A percentile compares a stretch with the other conserved stretches of the same genome.
Conservation (phyloP, 257 asterid species). For the Buddleja alternifolia region DNA sequence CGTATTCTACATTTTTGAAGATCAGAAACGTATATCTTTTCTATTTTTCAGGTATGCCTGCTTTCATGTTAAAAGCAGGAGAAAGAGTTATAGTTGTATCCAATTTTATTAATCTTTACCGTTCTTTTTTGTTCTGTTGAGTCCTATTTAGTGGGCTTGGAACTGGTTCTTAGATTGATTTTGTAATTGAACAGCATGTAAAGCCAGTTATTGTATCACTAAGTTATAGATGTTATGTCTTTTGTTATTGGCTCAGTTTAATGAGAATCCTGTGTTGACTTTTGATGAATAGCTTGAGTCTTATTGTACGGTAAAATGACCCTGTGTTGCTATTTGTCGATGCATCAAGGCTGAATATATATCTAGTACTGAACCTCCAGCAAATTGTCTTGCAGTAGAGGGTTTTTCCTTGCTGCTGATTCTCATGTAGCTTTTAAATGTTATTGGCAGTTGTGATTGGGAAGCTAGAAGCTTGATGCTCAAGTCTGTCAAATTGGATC, state of each 20-base stretch:
- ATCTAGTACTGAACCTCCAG: not conserved
- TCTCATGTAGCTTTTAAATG: constrained; percentile 31
- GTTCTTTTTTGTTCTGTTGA: constrained; percentile 3
- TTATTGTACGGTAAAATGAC: constrained; percentile 13
- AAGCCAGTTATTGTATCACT: constrained; percentile 7
- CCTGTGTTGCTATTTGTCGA: constrained; percentile 14
- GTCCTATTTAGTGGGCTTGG: constrained; percentile 16
- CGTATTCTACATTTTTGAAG: not conserved
- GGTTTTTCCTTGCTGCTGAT: constrained; percentile 24
- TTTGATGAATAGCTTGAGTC: constrained; percentile 15
- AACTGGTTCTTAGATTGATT: constrained; percentile 20
- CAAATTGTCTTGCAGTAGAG: constrained; percentile 20
- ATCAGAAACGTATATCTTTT: not conserved
- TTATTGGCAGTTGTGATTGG: constrained; percentile 87
- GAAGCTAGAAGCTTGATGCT: constrained; percentile 67
- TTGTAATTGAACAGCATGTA: constrained; percentile 10
- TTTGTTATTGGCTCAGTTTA: constrained; percentile 5
- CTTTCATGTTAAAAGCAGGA: constrained; percentile 11
- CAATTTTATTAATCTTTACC: not conserved
- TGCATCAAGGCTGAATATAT: constrained; percentile 9
- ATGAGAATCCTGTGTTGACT: not conserved
- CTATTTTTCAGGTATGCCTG: not conserved
- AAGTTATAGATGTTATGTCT: not conserved
- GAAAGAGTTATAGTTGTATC: not conserved
- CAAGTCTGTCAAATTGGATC: constrained; percentile 40